Evolutionary conservation across 768 basidiomycete species (phyloP), one percentile per base, ranked within the genome.

Genomic region (Lyophyllum shimeji): DNA sequence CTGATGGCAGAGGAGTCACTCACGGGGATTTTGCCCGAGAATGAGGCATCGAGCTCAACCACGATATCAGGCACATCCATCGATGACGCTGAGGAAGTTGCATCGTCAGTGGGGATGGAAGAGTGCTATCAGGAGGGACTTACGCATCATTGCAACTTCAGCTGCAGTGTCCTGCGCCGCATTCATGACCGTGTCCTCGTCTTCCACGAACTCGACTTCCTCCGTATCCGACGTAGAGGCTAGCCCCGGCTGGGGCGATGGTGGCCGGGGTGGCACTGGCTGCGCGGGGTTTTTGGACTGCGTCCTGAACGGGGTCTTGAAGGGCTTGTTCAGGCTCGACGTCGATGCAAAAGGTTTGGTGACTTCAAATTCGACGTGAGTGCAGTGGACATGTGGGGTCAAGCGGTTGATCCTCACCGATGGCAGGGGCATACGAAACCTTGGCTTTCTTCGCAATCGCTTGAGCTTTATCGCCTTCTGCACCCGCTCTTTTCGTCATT

Each of bases 321-420:
- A 79, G 2, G 84, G 85, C 63, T 82, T 85, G 42, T 63, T 73
- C 49, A 84, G 60, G 51, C 60, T 62, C 23, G 60, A 63, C 0
- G 67, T 73, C 7, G 81, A 82, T 46, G 60, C 65, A 62, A 78
- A 71, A 3, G 79, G 76, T 59, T 74, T 81, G 7, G 82, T 83
- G 13, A 78, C 82, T 81, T 60, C 20, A 21, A 20, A 18, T 15
- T 42, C 25, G 20, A 9, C 20, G 23, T 54, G 37, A 43, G 42
- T 12, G 25, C 2, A 5, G 15, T 23, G 15, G 29, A 34, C 40
- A 50, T 29, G 15, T 18, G 15, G 23, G 8, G 25, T 20, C 20
- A 21, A 15, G 12, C 17, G 2, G 40, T 11, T 23, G 2, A 33
- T 40, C 39, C 67, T 58, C 48, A 76, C 77, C 70, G 48, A 80